Evolutionary conservation across 345 rosid species (phyloP), one percentile per base, ranked within the genome.

Genomic region (Salix koriyanagi): DNA sequence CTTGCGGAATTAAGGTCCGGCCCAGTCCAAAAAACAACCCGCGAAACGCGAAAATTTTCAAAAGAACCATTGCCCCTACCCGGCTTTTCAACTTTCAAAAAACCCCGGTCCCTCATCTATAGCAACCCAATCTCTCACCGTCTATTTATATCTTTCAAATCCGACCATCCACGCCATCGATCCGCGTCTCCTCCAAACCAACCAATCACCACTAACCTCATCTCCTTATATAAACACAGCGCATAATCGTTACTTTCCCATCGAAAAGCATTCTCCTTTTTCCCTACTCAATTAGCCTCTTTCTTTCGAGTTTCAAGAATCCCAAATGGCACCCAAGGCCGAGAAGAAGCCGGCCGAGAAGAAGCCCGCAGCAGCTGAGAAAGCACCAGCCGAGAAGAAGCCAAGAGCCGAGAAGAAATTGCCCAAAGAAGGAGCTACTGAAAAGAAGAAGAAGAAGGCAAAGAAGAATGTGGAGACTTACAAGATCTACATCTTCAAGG

Each of bases 381-480:
- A 68, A 10, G 69, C 70, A 14, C 77, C 77, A 1, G 81, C 77
- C 6, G 74, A 79, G 74, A 79, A 73, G 74, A 79, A 79, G 64
- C 81, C 77, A 1, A 64, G 75, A 6, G 80, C 80, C 0, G 83
- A 75, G 79, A 80, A 80, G 72, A 75, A 75, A 46, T 64, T 80
- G 14, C 83, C 83, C 1, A 75, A 80, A 39, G 83, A 80, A 69
- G 83, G 75, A 16, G 75, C 48, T 8, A 5, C 4, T 18, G 82
- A 70, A 4, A 70, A 79, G 71, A 75, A 79, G 82, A 79, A 65
- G 61, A 79, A 75, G 82, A 79, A 2, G 61, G 0, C 69, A 2
- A 80, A 80, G 83, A 80, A 70, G 79, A 80, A 62, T 72, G 76
- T 80, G 19, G 81, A 78, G 72, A 78, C 81, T 0, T 78, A 80